phyloP scores from a whole-genome alignment of 129 eudicot genomes.

The Lactuca saligna region DNA sequence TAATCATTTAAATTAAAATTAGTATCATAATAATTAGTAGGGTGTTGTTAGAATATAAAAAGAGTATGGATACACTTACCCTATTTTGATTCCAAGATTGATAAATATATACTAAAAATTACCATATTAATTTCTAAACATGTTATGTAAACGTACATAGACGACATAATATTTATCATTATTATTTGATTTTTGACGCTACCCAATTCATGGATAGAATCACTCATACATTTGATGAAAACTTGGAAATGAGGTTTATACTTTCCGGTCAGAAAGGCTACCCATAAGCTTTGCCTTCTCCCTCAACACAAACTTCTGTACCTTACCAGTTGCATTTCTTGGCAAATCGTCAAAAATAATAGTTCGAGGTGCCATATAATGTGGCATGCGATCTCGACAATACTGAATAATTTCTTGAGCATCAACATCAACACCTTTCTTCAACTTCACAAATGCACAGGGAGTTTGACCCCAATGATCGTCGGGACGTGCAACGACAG shows the following conservation, averaged over 20 bases:
- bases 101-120: too few species aligned
- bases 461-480: constrained; percentile 34
- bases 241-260: background rate
- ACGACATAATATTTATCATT: background rate
- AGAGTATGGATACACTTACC: too few species aligned
- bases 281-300: constrained; percentile 28
- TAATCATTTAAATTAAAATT: too few species aligned
- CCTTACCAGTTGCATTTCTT: constrained; percentile 33
- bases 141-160: too few species aligned
- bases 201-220: background rate
- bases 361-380: constrained; percentile 25
- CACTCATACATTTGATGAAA: background rate
- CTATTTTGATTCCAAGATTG: too few species aligned
- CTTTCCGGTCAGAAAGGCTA: background rate
- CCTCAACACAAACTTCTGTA: constrained; percentile 38
- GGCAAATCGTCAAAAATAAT: constrained; percentile 32
- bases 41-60: too few species aligned
- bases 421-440: constrained; percentile 18
- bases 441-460: constrained; percentile 38
- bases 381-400: constrained; percentile 29
- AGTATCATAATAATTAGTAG: too few species aligned
- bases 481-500: constrained; percentile 26
- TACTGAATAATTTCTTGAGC: constrained; percentile 18
- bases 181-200: too few species aligned
- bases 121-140: too few species aligned